A percentile compares a stretch with the other conserved stretches of the same genome.
Evolutionary conservation across 306 rosid genomes (phyloP).

Genomic region (Delonix regia): DNA sequence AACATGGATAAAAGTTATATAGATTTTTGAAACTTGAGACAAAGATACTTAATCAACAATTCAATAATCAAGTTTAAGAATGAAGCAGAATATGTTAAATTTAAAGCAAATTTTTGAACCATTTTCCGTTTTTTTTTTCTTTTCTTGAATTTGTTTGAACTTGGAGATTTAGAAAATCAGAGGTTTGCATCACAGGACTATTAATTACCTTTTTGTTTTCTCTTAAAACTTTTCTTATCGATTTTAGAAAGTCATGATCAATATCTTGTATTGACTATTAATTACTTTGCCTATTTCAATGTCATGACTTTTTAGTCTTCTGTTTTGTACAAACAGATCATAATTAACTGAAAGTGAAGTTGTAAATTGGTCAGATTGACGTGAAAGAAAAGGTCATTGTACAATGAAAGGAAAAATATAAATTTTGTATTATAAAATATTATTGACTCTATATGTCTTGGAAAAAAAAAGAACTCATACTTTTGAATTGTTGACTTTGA

Average conservation of each 20-base stretch:
- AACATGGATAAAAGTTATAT: too few species aligned
- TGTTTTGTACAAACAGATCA: too few species aligned
- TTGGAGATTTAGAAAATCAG: not conserved
- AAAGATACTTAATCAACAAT: too few species aligned
- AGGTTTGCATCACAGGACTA: not conserved
- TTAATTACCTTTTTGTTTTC: too few species aligned
- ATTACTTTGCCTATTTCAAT: not conserved
- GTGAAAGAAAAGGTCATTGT: not conserved
- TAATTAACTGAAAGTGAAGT: not conserved
- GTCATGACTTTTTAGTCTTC: too few species aligned
- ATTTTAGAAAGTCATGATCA: not conserved
- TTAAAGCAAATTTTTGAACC: too few species aligned
- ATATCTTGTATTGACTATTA: not conserved
- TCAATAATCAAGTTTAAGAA: too few species aligned
- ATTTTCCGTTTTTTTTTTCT: too few species aligned
- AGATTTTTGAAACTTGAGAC: too few species aligned
- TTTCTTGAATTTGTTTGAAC: not conserved
- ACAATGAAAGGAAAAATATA: not conserved
- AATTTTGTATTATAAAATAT: not conserved
- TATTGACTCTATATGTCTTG: constrained; percentile 33
- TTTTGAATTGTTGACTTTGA: constrained; percentile 31
- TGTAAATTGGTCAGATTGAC: not conserved
- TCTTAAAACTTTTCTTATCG: not conserved
- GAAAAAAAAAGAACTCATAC: not conserved
- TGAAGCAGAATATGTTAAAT: too few species aligned